phyloP scores from a whole-genome alignment of 2,329 filamentous ascomycete genomes.

The Chaetomium olivaceum region DNA sequence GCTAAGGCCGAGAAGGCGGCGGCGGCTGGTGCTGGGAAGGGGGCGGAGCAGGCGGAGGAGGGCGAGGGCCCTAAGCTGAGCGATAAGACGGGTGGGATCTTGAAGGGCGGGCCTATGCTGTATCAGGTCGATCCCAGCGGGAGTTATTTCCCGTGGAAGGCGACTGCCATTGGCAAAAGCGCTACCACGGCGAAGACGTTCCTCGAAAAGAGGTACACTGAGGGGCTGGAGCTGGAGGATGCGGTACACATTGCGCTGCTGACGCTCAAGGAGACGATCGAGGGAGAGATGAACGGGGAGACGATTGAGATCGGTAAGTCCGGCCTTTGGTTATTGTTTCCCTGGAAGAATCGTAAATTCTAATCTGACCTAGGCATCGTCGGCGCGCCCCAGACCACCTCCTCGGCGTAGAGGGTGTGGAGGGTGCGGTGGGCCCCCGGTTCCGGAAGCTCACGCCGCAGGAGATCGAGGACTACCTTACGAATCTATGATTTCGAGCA shows the following conservation, averaged over 20 bases:
- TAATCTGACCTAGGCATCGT: conserved; percentile 70
- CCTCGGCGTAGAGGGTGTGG: conserved; percentile 85
- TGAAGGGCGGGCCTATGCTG: conserved; percentile 94
- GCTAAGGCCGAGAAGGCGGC: conserved; percentile 49
- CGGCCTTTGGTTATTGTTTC: not conserved
- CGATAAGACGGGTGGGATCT: conserved; percentile 90
- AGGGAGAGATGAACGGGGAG: conserved; percentile 98
- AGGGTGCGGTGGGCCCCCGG: conserved; percentile 78
- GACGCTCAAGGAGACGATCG: conserved; percentile 98
- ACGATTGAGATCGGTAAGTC: conserved; percentile 92
- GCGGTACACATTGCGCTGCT: conserved; percentile 97
- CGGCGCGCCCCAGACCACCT: conserved; percentile 88
- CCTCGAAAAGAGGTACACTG: conserved; percentile 97
- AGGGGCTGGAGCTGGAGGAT: conserved; percentile 94
- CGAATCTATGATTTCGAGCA: conserved; percentile 73
- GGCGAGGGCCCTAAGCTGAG: conserved; percentile 71
- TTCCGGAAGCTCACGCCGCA: conserved; percentile 95
- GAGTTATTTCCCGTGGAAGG: conserved; percentile 99
- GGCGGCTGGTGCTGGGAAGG: conserved; percentile 44
- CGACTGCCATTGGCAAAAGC: conserved; percentile 97
- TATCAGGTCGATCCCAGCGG: conserved; percentile 99
- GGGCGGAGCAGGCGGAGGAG: conserved; percentile 50
- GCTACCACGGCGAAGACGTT: conserved; percentile 98
- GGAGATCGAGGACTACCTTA: conserved; percentile 99
- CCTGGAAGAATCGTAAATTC: not conserved